These are phyloP conservation scores for Peronospora destructor DNA, from an alignment of 352 stramenopile species.

Conservation along the genomic window DNA sequence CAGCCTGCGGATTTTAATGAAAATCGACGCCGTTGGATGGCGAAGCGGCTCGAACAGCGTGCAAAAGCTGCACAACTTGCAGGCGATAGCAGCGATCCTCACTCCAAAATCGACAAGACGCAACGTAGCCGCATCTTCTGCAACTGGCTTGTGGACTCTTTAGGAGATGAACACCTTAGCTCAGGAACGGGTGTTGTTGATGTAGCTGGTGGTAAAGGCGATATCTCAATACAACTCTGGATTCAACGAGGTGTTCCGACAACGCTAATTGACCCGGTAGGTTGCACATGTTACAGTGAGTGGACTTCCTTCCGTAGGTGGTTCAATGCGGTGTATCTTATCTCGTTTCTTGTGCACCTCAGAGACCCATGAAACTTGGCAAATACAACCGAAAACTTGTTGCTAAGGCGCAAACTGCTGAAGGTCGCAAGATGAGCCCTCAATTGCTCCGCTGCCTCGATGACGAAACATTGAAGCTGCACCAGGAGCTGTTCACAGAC, in stretches of 20 bases:
- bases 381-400: slow-evolving; percentile 72
- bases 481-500: slow-evolving; percentile 58
- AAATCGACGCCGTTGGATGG: slow-evolving; percentile 63
- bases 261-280: slow-evolving; percentile 81
- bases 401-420: slow-evolving; percentile 21
- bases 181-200: slow-evolving; percentile 72
- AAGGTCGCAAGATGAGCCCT: slow-evolving; percentile 37
- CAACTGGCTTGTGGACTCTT: slow-evolving; percentile 71
- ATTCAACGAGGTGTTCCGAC: slow-evolving; percentile 68
- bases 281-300: slow-evolving; percentile 1
- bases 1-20: slow-evolving; percentile 46
- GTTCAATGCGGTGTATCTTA: neutral
- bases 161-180: slow-evolving; percentile 40
- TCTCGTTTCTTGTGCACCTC: neutral
- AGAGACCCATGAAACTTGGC: slow-evolving; percentile 73
- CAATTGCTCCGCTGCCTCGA: slow-evolving; percentile 62
- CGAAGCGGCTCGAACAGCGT: slow-evolving; percentile 56
- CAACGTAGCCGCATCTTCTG: slow-evolving; percentile 72
- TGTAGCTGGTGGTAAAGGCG: slow-evolving; percentile 81
- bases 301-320: neutral
- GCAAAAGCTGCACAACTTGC: slow-evolving; percentile 44
- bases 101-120: slow-evolving; percentile 65
- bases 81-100: slow-evolving; percentile 56
- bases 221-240: slow-evolving; percentile 81
- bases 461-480: slow-evolving; percentile 38